A percentile compares a stretch with the other conserved stretches of the same genome.
Conservation (phyloP, 768 basidiomycete species). For the Hericium alpestre region DNA sequence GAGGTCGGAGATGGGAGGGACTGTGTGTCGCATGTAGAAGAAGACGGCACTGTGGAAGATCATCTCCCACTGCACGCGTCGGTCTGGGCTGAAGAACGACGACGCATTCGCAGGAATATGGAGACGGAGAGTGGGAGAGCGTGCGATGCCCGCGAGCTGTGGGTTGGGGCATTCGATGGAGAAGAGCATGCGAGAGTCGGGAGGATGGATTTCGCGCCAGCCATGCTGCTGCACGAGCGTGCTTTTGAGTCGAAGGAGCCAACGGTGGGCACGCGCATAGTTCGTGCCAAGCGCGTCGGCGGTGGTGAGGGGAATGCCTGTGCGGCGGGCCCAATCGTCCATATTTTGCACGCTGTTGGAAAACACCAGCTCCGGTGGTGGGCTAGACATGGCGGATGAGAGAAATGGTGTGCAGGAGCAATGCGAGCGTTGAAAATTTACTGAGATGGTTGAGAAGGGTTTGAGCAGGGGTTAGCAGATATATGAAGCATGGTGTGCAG, state of each 20-base stretch:
- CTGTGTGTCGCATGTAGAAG: constrained; percentile 27
- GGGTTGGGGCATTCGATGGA: constrained; percentile 70
- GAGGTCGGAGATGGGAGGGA: constrained; percentile 27
- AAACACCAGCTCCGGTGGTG: constrained; percentile 55
- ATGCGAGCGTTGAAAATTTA: constrained; percentile 7
- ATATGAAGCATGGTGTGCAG: background rate
- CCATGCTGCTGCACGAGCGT: constrained; percentile 59
- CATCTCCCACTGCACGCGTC: constrained; percentile 84
- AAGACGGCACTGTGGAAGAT: constrained; percentile 51
- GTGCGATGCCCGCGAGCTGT: constrained; percentile 72
- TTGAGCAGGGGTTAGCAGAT: background rate
- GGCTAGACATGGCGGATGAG: constrained; percentile 17
- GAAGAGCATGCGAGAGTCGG: constrained; percentile 67
- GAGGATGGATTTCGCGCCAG: constrained; percentile 51
- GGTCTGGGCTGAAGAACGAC: constrained; percentile 78
- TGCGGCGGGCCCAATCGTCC: constrained; percentile 75
- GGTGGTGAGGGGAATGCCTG: constrained; percentile 71
- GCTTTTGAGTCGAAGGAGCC: constrained; percentile 53
- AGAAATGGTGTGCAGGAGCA: constrained; percentile 1
- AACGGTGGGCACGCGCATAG: constrained; percentile 72
- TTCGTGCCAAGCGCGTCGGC: constrained; percentile 73
- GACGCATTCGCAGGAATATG: constrained; percentile 71
- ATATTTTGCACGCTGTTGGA: constrained; percentile 72
- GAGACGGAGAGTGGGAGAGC: constrained; percentile 61
- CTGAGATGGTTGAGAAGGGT: constrained; percentile 3